Conservation (phyloP, 1,284 basidiomycete species). For the Austropuccinia psidii region DNA sequence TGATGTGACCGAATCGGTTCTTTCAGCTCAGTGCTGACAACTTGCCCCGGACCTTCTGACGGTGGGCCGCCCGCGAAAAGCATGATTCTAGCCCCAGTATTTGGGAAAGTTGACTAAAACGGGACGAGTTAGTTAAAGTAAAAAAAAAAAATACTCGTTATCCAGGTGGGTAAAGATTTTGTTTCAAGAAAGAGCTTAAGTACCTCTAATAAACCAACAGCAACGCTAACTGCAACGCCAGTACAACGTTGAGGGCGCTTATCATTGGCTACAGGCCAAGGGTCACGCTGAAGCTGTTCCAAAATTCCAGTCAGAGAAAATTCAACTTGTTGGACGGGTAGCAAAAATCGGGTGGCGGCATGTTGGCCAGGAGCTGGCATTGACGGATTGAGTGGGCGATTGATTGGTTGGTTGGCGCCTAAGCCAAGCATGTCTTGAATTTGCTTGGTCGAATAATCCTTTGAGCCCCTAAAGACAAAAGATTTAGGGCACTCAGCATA, state of each 20-base stretch:
- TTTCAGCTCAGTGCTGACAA: constrained; percentile 88
- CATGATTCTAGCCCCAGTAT: constrained; percentile 94
- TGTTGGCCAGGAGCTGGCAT: constrained; percentile 57
- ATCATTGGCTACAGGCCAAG: constrained; percentile 95
- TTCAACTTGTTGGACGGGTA: constrained; percentile 88
- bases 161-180: background rate
- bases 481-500: constrained; percentile 95
- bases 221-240: constrained; percentile 87
- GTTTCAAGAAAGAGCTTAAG: constrained; percentile 37
- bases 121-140: background rate
- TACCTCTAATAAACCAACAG: constrained; percentile 86
- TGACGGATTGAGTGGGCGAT: constrained; percentile 57
- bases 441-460: constrained; percentile 93
- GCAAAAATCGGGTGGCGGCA: constrained; percentile 84
- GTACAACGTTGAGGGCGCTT: constrained; percentile 92
- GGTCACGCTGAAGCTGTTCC: constrained; percentile 80
- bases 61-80: constrained; percentile 92
- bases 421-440: constrained; percentile 98
- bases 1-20: constrained; percentile 98
- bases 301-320: constrained; percentile 93
- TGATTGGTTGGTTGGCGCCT: constrained; percentile 50
- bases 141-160: background rate
- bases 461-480: constrained; percentile 98
- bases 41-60: constrained; percentile 94
- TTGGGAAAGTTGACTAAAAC: constrained; percentile 77